phyloP scores from a whole-genome alignment of 2,329 filamentous ascomycete species.

The Ophiostoma quercus region DNA sequence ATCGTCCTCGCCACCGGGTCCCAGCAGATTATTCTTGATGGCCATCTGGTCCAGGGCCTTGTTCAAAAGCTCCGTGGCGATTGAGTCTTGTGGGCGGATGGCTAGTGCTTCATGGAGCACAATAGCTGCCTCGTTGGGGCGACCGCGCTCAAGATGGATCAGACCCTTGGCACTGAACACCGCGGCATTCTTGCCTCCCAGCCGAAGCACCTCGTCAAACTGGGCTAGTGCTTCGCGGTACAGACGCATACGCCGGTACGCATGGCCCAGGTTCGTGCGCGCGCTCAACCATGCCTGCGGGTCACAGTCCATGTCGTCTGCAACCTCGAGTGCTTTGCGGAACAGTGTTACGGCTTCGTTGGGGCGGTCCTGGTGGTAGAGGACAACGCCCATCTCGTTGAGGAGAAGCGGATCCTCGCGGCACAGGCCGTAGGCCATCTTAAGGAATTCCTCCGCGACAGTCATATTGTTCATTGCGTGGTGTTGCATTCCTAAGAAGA shows the following conservation, averaged over 20 bases:
- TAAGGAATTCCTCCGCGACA: slow-evolving; percentile 88
- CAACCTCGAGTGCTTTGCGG: slow-evolving; percentile 67
- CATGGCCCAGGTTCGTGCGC: slow-evolving; percentile 83
- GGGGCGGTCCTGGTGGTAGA: slow-evolving; percentile 81
- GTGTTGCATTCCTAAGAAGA: slow-evolving; percentile 98
- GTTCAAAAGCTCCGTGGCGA: slow-evolving; percentile 71
- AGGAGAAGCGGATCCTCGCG: slow-evolving; percentile 81
- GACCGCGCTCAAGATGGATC: slow-evolving; percentile 71
- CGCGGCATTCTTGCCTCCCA: slow-evolving; percentile 71
- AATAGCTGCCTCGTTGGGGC: slow-evolving; percentile 70
- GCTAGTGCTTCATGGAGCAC: slow-evolving; percentile 81
- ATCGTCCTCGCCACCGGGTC: slow-evolving; percentile 2
- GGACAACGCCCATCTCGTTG: slow-evolving; percentile 94
- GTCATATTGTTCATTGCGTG: slow-evolving; percentile 92
- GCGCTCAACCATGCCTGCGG: slow-evolving; percentile 77
- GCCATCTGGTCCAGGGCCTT: slow-evolving; percentile 63
- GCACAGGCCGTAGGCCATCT: slow-evolving; percentile 78
- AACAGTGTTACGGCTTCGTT: slow-evolving; percentile 74
- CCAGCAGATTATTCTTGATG: slow-evolving; percentile 34
- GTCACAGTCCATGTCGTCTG: slow-evolving; percentile 75
- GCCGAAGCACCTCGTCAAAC: slow-evolving; percentile 81
- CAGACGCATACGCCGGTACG: slow-evolving; percentile 66
- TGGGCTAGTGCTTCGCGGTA: slow-evolving; percentile 68
- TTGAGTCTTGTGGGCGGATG: slow-evolving; percentile 71
- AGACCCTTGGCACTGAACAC: slow-evolving; percentile 81